Evolutionary conservation across 352 stramenopile species (phyloP).

Genomic region (Phytophthora nicotianae): DNA sequence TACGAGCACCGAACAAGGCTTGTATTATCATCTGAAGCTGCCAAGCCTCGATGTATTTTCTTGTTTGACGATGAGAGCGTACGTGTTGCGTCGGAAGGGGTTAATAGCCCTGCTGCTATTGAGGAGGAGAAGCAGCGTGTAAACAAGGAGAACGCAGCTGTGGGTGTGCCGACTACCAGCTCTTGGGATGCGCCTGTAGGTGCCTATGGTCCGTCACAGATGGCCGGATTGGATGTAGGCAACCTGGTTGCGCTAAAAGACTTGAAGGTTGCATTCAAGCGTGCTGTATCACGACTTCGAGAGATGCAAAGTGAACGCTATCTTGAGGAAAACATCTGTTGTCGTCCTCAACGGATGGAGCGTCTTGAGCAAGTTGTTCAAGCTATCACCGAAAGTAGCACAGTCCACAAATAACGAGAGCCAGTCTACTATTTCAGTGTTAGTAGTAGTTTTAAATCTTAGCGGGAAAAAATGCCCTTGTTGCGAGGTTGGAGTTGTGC

Average conservation of each 20-base stretch:
- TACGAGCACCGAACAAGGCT: slow-evolving; percentile 91
- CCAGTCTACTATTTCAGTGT: too few relatives aligned
- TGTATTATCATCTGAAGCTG: slow-evolving; percentile 56
- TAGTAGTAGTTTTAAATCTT: too few relatives aligned
- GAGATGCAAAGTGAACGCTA: slow-evolving; percentile 91
- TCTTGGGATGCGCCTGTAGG: slow-evolving; percentile 72
- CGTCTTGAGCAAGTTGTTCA: slow-evolving; percentile 36
- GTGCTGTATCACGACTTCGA: slow-evolving; percentile 75
- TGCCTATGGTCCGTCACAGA: slow-evolving; percentile 64
- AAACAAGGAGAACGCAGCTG: slow-evolving; percentile 50
- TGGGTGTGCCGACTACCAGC: slow-evolving; percentile 62
- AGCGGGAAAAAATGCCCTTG: too few relatives aligned
- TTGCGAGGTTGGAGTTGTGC: too few relatives aligned
- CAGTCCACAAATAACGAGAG: too few relatives aligned
- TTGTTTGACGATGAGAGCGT: slow-evolving; percentile 64
- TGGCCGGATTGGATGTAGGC: slow-evolving; percentile 52
- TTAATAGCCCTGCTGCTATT: slow-evolving; percentile 23
- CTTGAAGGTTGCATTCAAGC: slow-evolving; percentile 78
- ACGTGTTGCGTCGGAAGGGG: slow-evolving; percentile 33
- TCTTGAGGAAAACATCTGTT: slow-evolving; percentile 46
- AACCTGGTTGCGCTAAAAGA: slow-evolving; percentile 79
- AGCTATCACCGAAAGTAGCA: too few relatives aligned
- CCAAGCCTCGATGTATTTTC: slow-evolving; percentile 58
- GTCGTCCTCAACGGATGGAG: slow-evolving; percentile 20
- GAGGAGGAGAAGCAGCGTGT: slow-evolving; percentile 45